Base-by-base conservation (phyloP, 2,329 filamentous ascomycete genomes). In the Myriosclerotinia scirpicola region DNA sequence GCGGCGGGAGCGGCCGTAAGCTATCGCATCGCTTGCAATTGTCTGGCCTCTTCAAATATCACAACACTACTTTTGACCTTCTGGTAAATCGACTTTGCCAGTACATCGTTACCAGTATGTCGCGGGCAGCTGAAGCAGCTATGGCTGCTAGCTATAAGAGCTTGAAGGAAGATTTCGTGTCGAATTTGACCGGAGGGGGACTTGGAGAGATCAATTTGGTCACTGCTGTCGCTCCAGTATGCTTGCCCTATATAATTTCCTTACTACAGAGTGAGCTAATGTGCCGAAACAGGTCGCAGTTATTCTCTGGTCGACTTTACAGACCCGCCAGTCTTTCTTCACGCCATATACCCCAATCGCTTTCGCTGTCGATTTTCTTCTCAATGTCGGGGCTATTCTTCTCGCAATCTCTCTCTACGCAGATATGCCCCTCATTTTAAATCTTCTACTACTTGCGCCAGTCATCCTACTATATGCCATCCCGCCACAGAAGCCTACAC, bases 121-220 rank as follows among this genome's bases (percentile, higher is more conserved):
- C 74, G 58, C 69, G 71, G 54, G 73, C 72, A 71, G 71, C 72
- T 55, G 71, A 75, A 69, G 71, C 77, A 71, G 77, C 77, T 68
- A 78, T 75, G 73, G 77, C 80, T 56, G 78, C 79, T 67, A 89
- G 84, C 79, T 97, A 97, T 82, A 99, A 97, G 80, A 86, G 90
- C 75, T 84, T 90, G 72, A 99, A 99, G 81, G 93, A 96, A 82
- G 92, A 92, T 76, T 97, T 97, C 78, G 95, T 99, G 75, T 97
- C 94, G 65, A 91, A 93, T 77, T 86, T 97, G 40, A 88, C 90
- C 8, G 95, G 95, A 52, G 92, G 95, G 67, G 85, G 87, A 42
- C 88, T 96, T 68, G 81, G 84, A 72, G 95, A 99, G 77, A 93
- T 99, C 80, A 94, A 93, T 77, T 85, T 86, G 73, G 91, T 98